phyloP scores from a whole-genome alignment of 2,329 filamentous ascomycete genomes.

The Pseudogymnoascus sp. region DNA sequence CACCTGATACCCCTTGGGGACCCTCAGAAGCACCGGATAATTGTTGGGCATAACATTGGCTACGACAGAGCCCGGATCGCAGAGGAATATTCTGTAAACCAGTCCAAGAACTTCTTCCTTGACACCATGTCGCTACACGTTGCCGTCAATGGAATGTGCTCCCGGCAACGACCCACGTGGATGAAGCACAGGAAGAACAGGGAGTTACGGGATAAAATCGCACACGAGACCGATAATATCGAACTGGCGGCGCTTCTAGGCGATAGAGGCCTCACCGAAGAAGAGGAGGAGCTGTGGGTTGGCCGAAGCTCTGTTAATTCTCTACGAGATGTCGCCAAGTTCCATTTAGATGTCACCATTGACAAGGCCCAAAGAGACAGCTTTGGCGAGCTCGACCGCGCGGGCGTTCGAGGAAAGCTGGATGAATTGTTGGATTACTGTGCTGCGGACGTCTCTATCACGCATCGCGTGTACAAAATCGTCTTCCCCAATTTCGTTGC shows the following conservation, averaged over 20 bases:
- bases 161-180: slow-evolving; percentile 90
- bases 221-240: slow-evolving; percentile 60
- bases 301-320: slow-evolving; percentile 93
- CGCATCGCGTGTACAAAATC: slow-evolving; percentile 87
- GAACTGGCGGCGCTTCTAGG: slow-evolving; percentile 67
- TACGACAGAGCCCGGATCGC: slow-evolving; percentile 83
- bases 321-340: slow-evolving; percentile 88
- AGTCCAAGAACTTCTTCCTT: slow-evolving; percentile 78
- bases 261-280: slow-evolving; percentile 59
- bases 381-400: slow-evolving; percentile 73
- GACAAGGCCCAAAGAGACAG: slow-evolving; percentile 83
- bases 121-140: slow-evolving; percentile 99
- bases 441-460: slow-evolving; percentile 86
- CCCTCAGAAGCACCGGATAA: slow-evolving; percentile 60
- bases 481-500: slow-evolving; percentile 86
- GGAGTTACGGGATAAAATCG: slow-evolving; percentile 73
- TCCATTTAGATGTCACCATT: slow-evolving; percentile 84
- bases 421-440: slow-evolving; percentile 89
- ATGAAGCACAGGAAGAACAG: slow-evolving; percentile 91
- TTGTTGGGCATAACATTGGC: slow-evolving; percentile 92
- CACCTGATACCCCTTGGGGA: slow-evolving; percentile 87
- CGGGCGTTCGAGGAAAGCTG: slow-evolving; percentile 61
- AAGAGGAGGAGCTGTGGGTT: slow-evolving; percentile 94
- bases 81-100: slow-evolving; percentile 81
- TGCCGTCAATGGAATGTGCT: slow-evolving; percentile 98